Evolutionary conservation across 1,139 yeast species (phyloP), one percentile per base, ranked within the genome.

Genomic region (Sugiyamaella sp.): DNA sequence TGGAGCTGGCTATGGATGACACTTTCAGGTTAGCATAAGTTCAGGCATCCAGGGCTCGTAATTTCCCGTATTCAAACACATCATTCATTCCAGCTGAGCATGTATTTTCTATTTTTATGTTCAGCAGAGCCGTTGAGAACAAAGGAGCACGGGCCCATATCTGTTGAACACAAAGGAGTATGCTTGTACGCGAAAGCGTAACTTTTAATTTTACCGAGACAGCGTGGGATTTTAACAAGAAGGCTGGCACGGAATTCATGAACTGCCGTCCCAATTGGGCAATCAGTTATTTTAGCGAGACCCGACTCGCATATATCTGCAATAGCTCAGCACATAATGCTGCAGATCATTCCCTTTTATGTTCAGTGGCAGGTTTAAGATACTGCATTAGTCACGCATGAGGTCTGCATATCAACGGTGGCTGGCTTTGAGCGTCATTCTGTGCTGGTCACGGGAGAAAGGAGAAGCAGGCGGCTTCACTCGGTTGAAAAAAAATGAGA

Each of bases 341-440:
- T 33, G 48, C 10, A 19, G 12, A 44, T 44, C 40, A 21, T 33
- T 33, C 4, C 48, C 19, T 16, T 12, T 32, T 33, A 20, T 27
- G 48, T 14, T 16, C 21, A 33, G 41, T 33, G 40, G 48, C 41
- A 19, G 41, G 48, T 33, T 16, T n/a, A 44, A 43, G n/a, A 32
- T 33, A 12, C 32, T 29, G 35, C 40, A 32, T 33, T 33, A 33
- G 33, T 32, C 20, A 14, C 46, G 25, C 25, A 27, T 17, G 33
- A n/a, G n/a, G n/a, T 12, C 17, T 20, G 41, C 24, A n/a, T n/a
- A 9, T 44, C 48, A 33, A 25, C 38, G 41, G 40, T 44, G 48
- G 48, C 48, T 44, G 48, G 48, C n/a, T 10, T 4, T 12, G 14
- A 12, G 25, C 25, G 19, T 19, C 19, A 6, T 29, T 42, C 37